Percentiles rank a stretch among this genome's conserved stretches.
phyloP scores from a whole-genome alignment of 257 asterid species.

The Solanum pennellii region DNA sequence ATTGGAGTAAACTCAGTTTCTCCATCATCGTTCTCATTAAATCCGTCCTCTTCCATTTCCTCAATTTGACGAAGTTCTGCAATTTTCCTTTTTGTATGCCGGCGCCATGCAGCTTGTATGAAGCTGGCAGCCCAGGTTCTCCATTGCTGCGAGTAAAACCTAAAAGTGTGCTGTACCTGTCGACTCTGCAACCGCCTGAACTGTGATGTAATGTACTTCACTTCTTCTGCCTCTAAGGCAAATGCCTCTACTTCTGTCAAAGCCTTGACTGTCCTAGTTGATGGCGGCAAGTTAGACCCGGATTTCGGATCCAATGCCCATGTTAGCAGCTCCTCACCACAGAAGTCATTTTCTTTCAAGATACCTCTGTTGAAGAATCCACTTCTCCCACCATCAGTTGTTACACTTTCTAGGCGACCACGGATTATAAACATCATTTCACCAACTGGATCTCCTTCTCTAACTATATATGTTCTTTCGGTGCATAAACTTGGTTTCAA shows the following conservation, averaged over 20 bases:
- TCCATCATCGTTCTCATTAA: background rate
- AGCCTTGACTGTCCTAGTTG: constrained; percentile 88
- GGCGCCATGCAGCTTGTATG: constrained; percentile 94
- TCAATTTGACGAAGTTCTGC: constrained; percentile 30
- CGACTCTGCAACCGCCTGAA: constrained; percentile 85
- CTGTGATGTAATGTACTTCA: constrained; percentile 81
- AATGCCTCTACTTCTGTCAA: constrained; percentile 92
- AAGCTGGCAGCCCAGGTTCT: constrained; percentile 98
- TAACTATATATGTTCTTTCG: constrained; percentile 60
- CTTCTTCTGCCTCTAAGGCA: constrained; percentile 80
- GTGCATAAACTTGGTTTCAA: constrained; percentile 92
- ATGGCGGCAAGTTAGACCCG: constrained; percentile 77
- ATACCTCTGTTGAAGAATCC: constrained; percentile 88
- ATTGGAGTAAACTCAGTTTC: constrained; percentile 19
- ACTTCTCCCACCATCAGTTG: constrained; percentile 96
- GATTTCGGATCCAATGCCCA: constrained; percentile 97
- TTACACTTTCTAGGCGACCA: constrained; percentile 84
- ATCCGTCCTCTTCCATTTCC: constrained; percentile 13
- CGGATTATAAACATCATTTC: constrained; percentile 95
- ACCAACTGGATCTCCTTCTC: constrained; percentile 93
- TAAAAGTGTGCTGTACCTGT: constrained; percentile 91
- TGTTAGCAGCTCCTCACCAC: constrained; percentile 97
- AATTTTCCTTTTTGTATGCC: constrained; percentile 52
- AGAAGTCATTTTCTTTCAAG: constrained; percentile 75
- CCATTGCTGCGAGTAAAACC: constrained; percentile 98